Conservation (phyloP, 495 filamentous ascomycete genomes). For the Penicillium robsamsonii region DNA sequence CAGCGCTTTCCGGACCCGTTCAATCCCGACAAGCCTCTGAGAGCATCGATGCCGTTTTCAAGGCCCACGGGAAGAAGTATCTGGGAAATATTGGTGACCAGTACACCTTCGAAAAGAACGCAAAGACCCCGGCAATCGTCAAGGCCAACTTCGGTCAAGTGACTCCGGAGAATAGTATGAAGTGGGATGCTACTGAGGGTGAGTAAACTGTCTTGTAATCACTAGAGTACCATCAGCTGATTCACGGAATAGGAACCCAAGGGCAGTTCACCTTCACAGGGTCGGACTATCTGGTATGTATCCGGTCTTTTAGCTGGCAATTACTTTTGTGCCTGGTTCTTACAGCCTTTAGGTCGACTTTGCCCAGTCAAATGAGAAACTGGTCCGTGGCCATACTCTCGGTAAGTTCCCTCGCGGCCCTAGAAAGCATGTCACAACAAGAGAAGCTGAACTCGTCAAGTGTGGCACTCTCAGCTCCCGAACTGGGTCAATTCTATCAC, state of each 20-base stretch:
- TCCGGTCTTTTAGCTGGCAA: background rate
- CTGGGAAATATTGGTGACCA: slow-evolving; percentile 31
- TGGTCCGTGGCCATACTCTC: slow-evolving; percentile 52
- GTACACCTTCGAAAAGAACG: slow-evolving; percentile 25
- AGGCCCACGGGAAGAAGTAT: slow-evolving; percentile 26
- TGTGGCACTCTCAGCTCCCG: slow-evolving; percentile 57
- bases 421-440: background rate
- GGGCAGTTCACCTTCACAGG: slow-evolving; percentile 43
- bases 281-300: slow-evolving; percentile 42
- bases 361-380: slow-evolving; percentile 44
- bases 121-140: slow-evolving; percentile 36
- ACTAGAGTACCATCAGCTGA: slow-evolving; percentile 8
- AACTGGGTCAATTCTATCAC: slow-evolving; percentile 45
- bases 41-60: slow-evolving; percentile 26
- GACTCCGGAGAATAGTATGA: slow-evolving; percentile 58
- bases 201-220: slow-evolving; percentile 3
- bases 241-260: slow-evolving; percentile 23
- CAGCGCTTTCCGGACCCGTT: slow-evolving; percentile 9
- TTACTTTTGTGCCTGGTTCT: background rate
- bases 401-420: slow-evolving; percentile 18
- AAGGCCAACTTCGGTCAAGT: slow-evolving; percentile 49
- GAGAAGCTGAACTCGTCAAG: slow-evolving; percentile 16
- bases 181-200: slow-evolving; percentile 49
- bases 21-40: slow-evolving; percentile 19
- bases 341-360: slow-evolving; percentile 39